Base-by-base conservation (phyloP, 345 rosid genomes). In the Eutrema japonicum region DNA sequence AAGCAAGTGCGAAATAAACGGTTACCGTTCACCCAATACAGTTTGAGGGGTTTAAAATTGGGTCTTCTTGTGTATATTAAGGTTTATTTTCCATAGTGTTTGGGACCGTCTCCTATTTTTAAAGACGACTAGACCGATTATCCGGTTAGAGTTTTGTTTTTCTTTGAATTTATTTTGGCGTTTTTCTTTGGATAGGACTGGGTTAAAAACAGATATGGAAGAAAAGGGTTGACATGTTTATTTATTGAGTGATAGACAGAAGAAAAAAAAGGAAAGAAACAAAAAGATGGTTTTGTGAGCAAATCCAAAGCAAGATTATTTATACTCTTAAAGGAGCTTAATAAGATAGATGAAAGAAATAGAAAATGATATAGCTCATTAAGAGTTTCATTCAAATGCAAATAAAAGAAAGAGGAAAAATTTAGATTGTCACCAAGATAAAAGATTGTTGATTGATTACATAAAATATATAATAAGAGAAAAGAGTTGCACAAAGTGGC, bases 61-160 rank as follows among this genome's bases (percentile, higher is more conserved):
- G 37, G 36, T 41, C 14, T 49, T 18, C 64, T 37, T 41, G 18
- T 76, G 69, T 69, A 76, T 76, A 75, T 37, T 62, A 62, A 16
- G 51, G 37, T 61, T 68, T 68, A 68, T 64, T 30, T 73, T 58
- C 62, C n/a, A 42, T 59, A 49, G 54, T 38, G 48, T 8, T 68
- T 50, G 68, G 61, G 64, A 61, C 43, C 41, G 57, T 66, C 73
- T 66, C 68, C 45, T 32, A 42, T 35, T 75, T 51, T 51, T 22
- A 59, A 58, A 67, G 73, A 60, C 50, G 70, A 61, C 11, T 68
- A 53, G 64, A 66, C 13, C 5, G 68, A 41, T 43, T 68, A 50
- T 68, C 73, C 54, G 56, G 78, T 43, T 42, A 60, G 61, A 22
- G 62, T 18, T 58, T 75, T 61, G 56, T 60, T 68, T 68, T 60